phyloP scores from a whole-genome alignment of 2,329 filamentous ascomycete species.

The Apiospora arundinis region DNA sequence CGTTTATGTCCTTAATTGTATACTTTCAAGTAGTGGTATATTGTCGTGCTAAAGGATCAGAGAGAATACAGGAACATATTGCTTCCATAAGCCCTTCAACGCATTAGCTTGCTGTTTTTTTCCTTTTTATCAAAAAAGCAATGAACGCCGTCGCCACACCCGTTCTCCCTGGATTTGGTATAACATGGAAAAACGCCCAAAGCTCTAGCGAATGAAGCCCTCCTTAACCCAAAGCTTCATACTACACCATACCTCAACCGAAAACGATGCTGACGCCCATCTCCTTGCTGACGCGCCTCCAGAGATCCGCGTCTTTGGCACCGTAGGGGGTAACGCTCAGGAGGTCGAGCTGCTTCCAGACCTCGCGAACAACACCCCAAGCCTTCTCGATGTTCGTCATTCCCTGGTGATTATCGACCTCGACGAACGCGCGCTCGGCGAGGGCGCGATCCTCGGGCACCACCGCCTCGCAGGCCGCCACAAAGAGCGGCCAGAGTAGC shows the following conservation, averaged over 20 bases:
- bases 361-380: conserved; percentile 66
- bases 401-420: conserved; percentile 62
- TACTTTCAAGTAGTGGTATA: background rate
- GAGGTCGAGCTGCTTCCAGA: conserved; percentile 60
- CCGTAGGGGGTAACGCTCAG: conserved; percentile 33
- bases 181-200: background rate
- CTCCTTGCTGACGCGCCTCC: conserved; percentile 63
- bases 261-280: conserved; percentile 66
- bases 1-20: background rate
- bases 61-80: background rate
- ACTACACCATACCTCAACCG: conserved; percentile 47
- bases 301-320: conserved; percentile 49
- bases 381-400: conserved; percentile 70
- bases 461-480: conserved; percentile 65
- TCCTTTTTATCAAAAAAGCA: background rate
- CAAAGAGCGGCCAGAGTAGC: conserved; percentile 69
- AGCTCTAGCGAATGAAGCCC: conserved; percentile 1
- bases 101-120: background rate
- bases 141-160: background rate
- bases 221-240: background rate
- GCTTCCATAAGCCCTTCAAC: background rate
- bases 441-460: conserved; percentile 55
- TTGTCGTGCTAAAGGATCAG: background rate
- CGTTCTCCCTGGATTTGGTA: background rate
- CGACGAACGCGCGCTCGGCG: conserved; percentile 57